A percentile compares a stretch with the other conserved stretches of the same genome.
Evolutionary conservation across 495 filamentous ascomycete species (phyloP).

Genomic region (Evernia prunastri): DNA sequence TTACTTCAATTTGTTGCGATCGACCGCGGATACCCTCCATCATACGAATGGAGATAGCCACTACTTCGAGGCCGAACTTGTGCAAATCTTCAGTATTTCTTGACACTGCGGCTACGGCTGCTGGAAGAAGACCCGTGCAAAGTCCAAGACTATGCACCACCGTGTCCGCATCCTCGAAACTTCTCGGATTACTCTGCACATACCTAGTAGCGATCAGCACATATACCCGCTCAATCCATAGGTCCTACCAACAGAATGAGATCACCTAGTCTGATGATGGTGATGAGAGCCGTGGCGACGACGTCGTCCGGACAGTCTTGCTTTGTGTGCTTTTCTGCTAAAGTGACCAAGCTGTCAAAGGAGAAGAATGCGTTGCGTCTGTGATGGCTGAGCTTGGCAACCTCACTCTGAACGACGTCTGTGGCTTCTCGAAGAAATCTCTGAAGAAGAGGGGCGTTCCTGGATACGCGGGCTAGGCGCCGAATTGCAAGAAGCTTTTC

Average conservation of each 20-base stretch:
- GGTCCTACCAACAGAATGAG: conserved; percentile 13
- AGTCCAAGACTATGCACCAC: conserved; percentile 19
- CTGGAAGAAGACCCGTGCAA: conserved; percentile 25
- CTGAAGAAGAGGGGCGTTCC: conserved; percentile 12
- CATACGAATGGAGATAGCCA: conserved; percentile 18
- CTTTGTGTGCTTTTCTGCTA: conserved; percentile 22
- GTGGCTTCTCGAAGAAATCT: conserved; percentile 23
- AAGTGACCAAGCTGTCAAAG: conserved; percentile 14
- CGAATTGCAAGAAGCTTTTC: conserved; percentile 20
- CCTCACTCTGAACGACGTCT: conserved; percentile 23
- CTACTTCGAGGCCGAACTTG: conserved; percentile 18
- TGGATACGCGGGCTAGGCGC: conserved; percentile 12
- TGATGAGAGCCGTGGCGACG: conserved; percentile 16
- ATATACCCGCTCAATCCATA: background rate
- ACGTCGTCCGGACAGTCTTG: conserved; percentile 15
- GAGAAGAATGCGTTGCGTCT: conserved; percentile 9
- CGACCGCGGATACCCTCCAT: conserved; percentile 6
- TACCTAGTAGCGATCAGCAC: conserved; percentile 10
- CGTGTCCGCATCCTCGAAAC: conserved; percentile 2
- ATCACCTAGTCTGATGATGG: conserved; percentile 17
- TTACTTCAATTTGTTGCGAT: conserved; percentile 10
- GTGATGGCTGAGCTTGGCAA: conserved; percentile 12
- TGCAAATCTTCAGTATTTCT: conserved; percentile 9
- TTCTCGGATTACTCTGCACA: conserved; percentile 18
- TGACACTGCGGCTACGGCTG: conserved; percentile 17